Percentiles rank a stretch among this genome's conserved stretches.
These are phyloP conservation scores for Sclerotinia spermophila DNA, from an alignment of 2,329 filamentous ascomycete species.

Conservation along the genomic window DNA sequence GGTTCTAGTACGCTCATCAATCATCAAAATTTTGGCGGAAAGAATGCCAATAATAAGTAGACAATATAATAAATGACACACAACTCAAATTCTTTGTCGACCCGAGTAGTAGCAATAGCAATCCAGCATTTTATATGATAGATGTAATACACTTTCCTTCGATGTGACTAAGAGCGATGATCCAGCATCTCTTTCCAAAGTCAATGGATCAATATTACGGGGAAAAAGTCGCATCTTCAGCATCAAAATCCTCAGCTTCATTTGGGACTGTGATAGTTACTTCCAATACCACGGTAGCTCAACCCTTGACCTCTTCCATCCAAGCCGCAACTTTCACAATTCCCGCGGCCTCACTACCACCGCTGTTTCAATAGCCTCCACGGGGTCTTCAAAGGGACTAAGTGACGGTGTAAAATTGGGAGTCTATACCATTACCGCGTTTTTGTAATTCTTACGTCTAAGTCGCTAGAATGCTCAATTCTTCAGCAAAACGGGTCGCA, in stretches of 20 bases:
- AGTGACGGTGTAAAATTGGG: too few species aligned
- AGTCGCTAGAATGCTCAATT: too few species aligned
- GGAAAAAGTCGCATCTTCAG: background rate
- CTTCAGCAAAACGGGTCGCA: too few species aligned
- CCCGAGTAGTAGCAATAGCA: accelerated
- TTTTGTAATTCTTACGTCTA: too few species aligned
- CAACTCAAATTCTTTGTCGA: background rate
- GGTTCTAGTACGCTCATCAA: background rate
- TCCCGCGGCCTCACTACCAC: too few species aligned
- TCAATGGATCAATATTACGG: background rate
- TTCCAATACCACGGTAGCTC: too few species aligned
- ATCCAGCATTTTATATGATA: background rate
- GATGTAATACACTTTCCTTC: background rate
- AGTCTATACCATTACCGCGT: too few species aligned
- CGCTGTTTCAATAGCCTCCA: too few species aligned
- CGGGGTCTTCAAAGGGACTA: too few species aligned
- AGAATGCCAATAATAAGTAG: background rate
- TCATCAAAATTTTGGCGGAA: background rate
- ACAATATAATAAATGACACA: background rate
- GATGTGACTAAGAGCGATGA: background rate
- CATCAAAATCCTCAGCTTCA: background rate
- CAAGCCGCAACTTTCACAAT: too few species aligned
- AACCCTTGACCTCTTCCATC: too few species aligned
- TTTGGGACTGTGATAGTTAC: too few species aligned
- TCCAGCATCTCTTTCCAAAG: background rate